A percentile compares a stretch with the other conserved stretches of the same genome.
These are phyloP conservation scores for Rhizoclosmatium globosum DNA, from an alignment of 192 early-diverging fungal species.

Conservation along the genomic window DNA sequence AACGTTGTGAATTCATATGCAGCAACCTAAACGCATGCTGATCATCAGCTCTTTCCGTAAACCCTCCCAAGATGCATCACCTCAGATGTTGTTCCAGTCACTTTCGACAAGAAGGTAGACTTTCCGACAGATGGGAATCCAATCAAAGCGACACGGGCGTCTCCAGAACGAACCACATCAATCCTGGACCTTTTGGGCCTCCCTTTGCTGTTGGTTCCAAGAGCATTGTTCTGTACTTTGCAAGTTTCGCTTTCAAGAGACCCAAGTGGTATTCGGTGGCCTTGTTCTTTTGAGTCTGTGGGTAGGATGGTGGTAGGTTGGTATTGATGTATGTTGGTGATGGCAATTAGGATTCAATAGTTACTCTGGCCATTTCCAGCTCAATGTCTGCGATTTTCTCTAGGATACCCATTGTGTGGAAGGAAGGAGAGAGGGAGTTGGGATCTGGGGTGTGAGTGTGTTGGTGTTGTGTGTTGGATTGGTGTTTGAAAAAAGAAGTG, in stretches of 20 bases:
- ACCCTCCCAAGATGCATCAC: slow-evolving; percentile 39
- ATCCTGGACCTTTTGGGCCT: slow-evolving; percentile 78
- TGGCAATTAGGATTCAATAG: background rate
- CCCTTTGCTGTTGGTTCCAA: slow-evolving; percentile 55
- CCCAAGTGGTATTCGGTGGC: slow-evolving; percentile 97
- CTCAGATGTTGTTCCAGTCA: slow-evolving; percentile 92
- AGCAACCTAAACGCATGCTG: slow-evolving; percentile 13
- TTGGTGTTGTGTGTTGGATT: background rate
- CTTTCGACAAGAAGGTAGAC: slow-evolving; percentile 91
- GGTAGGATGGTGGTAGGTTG: background rate
- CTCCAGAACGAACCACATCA: slow-evolving; percentile 97
- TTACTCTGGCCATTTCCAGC: slow-evolving; percentile 33
- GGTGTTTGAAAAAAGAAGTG: slow-evolving; percentile 1
- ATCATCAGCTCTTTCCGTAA: too few species aligned
- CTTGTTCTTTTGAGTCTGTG: slow-evolving; percentile 98
- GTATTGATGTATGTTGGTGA: background rate
- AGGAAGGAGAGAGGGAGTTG: background rate
- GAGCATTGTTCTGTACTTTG: slow-evolving; percentile 60
- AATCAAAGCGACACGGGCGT: slow-evolving; percentile 58
- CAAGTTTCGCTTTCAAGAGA: slow-evolving; percentile 95
- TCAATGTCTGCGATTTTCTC: slow-evolving; percentile 49
- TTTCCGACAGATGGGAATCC: slow-evolving; percentile 98
- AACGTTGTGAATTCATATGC: slow-evolving; percentile 39
- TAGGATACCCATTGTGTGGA: slow-evolving; percentile 49
- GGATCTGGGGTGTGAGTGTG: background rate